A percentile compares a stretch with the other conserved stretches of the same genome.
Conservation (phyloP, 1,284 basidiomycete genomes). For the Ustilago lituana region DNA sequence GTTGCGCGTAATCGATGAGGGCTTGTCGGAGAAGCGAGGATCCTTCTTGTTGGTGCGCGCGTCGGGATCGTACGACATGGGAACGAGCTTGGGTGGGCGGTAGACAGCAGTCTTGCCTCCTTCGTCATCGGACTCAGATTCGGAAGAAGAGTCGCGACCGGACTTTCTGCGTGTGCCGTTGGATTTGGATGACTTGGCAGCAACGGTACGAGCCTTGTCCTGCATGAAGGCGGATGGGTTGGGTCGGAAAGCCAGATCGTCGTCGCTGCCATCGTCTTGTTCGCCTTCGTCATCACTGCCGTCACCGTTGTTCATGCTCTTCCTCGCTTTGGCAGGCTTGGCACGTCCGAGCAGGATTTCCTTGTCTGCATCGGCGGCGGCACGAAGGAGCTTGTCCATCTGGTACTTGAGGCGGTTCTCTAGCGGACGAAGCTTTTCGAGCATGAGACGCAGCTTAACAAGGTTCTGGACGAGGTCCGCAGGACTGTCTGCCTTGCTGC, state of each 20-base stretch:
- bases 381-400: conserved; percentile 78
- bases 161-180: conserved; percentile 2
- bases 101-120: conserved; percentile 73
- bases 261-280: conserved; percentile 70
- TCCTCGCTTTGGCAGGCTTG: conserved; percentile 8
- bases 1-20: conserved; percentile 47
- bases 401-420: conserved; percentile 92
- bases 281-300: conserved; percentile 69
- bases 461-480: conserved; percentile 51
- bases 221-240: conserved; percentile 73
- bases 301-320: conserved; percentile 68
- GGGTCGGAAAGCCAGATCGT: conserved; percentile 87
- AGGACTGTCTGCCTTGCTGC: conserved; percentile 5
- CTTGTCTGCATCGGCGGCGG: conserved; percentile 51
- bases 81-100: conserved; percentile 88
- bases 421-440: conserved; percentile 71
- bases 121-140: conserved; percentile 47
- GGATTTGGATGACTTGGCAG: conserved; percentile 60
- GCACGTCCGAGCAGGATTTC: conserved; percentile 32
- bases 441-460: conserved; percentile 53
- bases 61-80: conserved; percentile 84
- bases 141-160: conserved; percentile 64
- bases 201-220: conserved; percentile 31
- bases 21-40: too few relatives aligned
- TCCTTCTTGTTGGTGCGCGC: conserved; percentile 70